Conservation (phyloP, 169 alveolate genomes). For the Amoebophrya sp. region DNA sequence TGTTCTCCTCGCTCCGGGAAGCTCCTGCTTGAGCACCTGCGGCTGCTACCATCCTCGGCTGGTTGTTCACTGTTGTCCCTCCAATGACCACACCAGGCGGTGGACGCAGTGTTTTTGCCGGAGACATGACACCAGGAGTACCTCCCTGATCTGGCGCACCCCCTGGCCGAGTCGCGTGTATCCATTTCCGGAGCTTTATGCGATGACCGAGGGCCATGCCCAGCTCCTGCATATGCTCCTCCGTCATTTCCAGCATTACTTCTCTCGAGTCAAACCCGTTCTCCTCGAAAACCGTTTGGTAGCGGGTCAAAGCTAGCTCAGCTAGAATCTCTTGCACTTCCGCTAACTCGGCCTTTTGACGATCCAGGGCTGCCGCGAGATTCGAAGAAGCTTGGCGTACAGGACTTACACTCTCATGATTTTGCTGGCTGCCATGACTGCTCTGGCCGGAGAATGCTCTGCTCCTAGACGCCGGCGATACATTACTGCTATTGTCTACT, state of each 20-base stretch:
- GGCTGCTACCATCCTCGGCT: not conserved
- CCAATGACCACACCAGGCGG: too few relatives aligned
- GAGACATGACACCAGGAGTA: too few relatives aligned
- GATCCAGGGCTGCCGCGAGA: not conserved
- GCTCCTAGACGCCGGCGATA: too few relatives aligned
- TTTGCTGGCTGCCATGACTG: too few relatives aligned
- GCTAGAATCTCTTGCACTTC: not conserved
- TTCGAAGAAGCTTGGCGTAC: not conserved
- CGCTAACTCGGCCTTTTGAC: not conserved
- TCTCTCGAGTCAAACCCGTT: not conserved
- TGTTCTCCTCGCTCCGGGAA: not conserved
- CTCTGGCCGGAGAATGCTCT: too few relatives aligned
- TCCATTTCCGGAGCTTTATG: constrained; percentile 16
- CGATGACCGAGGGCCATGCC: constrained; percentile 13
- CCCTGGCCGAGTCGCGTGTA: not conserved
- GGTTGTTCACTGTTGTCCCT: too few relatives aligned
- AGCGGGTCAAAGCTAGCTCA: not conserved
- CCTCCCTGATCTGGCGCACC: too few relatives aligned
- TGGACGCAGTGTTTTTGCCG: too few relatives aligned
- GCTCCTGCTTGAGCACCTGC: not conserved
- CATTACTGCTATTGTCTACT: too few relatives aligned
- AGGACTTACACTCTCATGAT: too few relatives aligned
- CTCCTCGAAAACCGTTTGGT: not conserved
- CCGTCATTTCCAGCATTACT: not conserved
- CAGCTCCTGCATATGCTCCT: constrained; percentile 7